Evolutionary conservation across 2,329 filamentous ascomycete species (phyloP).

Genomic region (Cercospora janseana): DNA sequence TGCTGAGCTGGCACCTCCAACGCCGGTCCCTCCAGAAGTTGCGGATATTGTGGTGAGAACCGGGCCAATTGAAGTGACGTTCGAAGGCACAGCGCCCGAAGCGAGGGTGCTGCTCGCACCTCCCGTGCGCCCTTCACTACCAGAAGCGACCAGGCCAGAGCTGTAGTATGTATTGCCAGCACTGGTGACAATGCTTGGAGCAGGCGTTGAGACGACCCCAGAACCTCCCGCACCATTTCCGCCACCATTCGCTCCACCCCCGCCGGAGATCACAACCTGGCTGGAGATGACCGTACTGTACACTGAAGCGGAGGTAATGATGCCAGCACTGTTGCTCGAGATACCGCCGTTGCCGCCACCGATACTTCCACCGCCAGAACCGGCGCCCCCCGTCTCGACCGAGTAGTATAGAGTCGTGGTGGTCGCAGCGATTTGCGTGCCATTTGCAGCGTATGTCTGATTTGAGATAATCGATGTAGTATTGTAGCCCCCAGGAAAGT

Average conservation of each 20-base stretch:
- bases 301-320: constrained; percentile 25
- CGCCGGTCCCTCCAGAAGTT: constrained; percentile 11
- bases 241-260: constrained; percentile 20
- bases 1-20: constrained; percentile 10
- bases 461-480: constrained; percentile 28
- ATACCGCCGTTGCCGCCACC: constrained; percentile 20
- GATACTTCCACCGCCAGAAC: constrained; percentile 23
- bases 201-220: constrained; percentile 18
- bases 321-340: constrained; percentile 21
- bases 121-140: constrained; percentile 19
- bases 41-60: constrained; percentile 18
- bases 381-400: constrained; percentile 28
- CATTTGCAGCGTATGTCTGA: constrained; percentile 26
- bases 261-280: constrained; percentile 23
- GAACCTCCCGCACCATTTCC: constrained; percentile 20
- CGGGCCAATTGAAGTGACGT: constrained; percentile 2
- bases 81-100: constrained; percentile 17
- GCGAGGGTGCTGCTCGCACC: constrained; percentile 20
- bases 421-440: constrained; percentile 27
- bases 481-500: constrained; percentile 25
- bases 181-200: constrained; percentile 23
- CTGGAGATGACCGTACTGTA: constrained; percentile 25
- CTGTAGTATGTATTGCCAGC: constrained; percentile 27
- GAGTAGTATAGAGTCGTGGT: constrained; percentile 30
- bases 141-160: constrained; percentile 26